These are phyloP conservation scores for Citeromyces hawaiiensis DNA, from an alignment of 1,139 yeast species.

Conservation along the genomic window DNA sequence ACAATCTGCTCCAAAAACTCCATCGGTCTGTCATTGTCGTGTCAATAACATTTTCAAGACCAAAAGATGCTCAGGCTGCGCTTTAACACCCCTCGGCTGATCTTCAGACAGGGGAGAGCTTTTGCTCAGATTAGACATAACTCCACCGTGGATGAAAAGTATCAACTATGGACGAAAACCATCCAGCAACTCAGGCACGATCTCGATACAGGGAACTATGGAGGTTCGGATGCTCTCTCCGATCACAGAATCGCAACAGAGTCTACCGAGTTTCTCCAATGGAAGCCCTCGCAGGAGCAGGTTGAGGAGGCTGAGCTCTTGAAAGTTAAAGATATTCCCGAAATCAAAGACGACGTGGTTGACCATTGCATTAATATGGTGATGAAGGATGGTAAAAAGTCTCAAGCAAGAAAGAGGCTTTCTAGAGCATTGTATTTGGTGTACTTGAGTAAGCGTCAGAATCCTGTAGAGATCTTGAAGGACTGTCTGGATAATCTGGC, in stretches of 20 bases:
- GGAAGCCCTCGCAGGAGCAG: constrained; percentile 27
- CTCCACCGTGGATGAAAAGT: constrained; percentile 26
- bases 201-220: constrained; percentile 17
- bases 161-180: constrained; percentile 55
- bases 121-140: neutral
- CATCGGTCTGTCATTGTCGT: neutral
- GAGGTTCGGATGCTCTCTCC: neutral
- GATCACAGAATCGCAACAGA: constrained; percentile 21
- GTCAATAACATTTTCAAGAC: neutral
- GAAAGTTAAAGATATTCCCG: constrained; percentile 44
- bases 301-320: constrained; percentile 35
- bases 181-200: constrained; percentile 39
- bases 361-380: constrained; percentile 73
- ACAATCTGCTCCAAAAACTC: neutral
- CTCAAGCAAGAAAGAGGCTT: constrained; percentile 62
- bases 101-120: neutral
- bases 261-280: constrained; percentile 12
- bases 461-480: constrained; percentile 68
- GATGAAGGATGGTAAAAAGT: constrained; percentile 88
- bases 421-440: constrained; percentile 74
- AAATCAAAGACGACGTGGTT: constrained; percentile 52
- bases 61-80: neutral
- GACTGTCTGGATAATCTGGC: constrained; percentile 71
- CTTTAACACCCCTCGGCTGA: neutral
- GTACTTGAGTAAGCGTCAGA: constrained; percentile 53